phyloP scores from a whole-genome alignment of 805 yeast genomes.

The Pichia pseudocactophila region DNA sequence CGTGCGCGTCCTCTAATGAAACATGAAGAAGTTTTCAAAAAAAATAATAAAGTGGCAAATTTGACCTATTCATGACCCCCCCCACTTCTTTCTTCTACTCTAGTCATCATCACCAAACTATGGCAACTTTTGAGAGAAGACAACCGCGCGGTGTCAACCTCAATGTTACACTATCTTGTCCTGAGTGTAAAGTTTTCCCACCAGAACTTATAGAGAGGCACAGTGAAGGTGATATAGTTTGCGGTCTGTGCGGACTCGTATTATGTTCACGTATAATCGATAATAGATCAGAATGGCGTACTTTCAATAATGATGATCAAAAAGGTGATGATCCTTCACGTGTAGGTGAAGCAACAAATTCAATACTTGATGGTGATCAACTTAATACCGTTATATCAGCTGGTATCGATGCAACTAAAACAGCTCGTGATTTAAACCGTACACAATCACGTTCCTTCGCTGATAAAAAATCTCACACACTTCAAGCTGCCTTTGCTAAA shows the following conservation, averaged over 20 bases:
- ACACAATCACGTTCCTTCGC: slow-evolving; percentile 81
- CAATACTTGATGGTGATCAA: slow-evolving; percentile 83
- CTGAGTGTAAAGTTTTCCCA: slow-evolving; percentile 92
- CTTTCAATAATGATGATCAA: slow-evolving; percentile 95
- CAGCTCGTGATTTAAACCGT: slow-evolving; percentile 83
- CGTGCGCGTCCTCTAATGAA: neutral
- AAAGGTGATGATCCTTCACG: slow-evolving; percentile 98
- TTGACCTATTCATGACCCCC: too few relatives aligned
- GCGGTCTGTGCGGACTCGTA: slow-evolving; percentile 94
- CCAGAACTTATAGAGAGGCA: slow-evolving; percentile 93
- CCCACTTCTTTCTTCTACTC: neutral
- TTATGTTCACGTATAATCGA: slow-evolving; percentile 88
- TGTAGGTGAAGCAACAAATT: slow-evolving; percentile 97
- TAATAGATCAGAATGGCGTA: slow-evolving; percentile 97
- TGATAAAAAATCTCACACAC: slow-evolving; percentile 80
- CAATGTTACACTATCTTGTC: slow-evolving; percentile 85
- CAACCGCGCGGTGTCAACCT: slow-evolving; percentile 58
- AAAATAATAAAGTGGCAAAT: too few relatives aligned
- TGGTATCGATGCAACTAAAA: slow-evolving; percentile 74
- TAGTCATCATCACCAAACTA: neutral
- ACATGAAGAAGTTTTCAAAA: too few relatives aligned
- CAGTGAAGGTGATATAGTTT: slow-evolving; percentile 97
- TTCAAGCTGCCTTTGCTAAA: slow-evolving; percentile 81
- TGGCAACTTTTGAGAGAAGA: slow-evolving; percentile 12
- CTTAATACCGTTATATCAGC: slow-evolving; percentile 87